Percentiles rank a stretch among this genome's conserved stretches.
Conservation (phyloP, 768 basidiomycete species). For the Hortiboletus campestris region DNA sequence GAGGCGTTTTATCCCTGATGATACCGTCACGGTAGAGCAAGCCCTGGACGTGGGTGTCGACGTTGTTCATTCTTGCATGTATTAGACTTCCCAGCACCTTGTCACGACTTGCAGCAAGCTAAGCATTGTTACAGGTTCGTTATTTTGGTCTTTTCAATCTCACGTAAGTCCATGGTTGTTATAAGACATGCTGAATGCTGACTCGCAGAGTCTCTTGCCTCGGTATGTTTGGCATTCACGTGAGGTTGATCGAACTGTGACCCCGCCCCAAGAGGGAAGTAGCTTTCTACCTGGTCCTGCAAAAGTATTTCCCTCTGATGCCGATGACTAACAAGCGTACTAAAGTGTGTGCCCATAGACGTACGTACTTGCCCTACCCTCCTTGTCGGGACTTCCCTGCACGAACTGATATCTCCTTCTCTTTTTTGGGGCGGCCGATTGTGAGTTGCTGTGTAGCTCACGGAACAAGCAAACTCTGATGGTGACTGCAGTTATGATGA, state of each 20-base stretch:
- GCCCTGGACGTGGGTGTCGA: slow-evolving; percentile 11
- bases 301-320: neutral
- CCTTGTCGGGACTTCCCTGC: no score
- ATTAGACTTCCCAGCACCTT: neutral
- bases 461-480: neutral
- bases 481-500: neutral
- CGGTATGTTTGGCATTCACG: neutral
- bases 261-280: neutral
- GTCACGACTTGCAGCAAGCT: neutral
- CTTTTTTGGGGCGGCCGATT: slow-evolving; percentile 2
- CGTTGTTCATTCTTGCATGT: slow-evolving; percentile 8
- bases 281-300: neutral
- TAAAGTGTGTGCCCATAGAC: neutral
- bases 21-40: neutral
- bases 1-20: neutral
- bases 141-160: slow-evolving; percentile 4
- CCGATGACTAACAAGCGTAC: neutral
- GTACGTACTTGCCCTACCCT: neutral
- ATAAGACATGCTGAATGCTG: neutral
- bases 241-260: neutral
- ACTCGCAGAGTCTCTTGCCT: neutral
- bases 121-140: slow-evolving; percentile 2
- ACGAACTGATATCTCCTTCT: neutral
- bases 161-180: neutral
- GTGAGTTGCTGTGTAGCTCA: neutral